Evolutionary conservation across 352 stramenopile species (phyloP), one percentile per base, ranked within the genome.

Genomic region (Pythium dissimile): DNA sequence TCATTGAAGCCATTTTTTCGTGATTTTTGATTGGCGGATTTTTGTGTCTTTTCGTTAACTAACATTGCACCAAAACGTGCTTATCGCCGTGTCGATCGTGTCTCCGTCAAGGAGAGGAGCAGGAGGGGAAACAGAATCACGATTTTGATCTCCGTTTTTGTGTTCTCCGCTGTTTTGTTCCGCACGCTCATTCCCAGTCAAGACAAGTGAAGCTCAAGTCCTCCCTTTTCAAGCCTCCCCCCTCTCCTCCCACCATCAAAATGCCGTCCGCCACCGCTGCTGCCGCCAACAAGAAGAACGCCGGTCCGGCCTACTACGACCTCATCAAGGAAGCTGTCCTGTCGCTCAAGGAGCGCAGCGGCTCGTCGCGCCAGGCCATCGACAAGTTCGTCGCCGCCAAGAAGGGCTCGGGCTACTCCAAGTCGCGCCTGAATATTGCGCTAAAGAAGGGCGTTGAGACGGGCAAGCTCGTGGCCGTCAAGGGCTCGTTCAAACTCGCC

Each of bases 401-500:
- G 75, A 93, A 94, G 69, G 84, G 81, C 41, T 67, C 70, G 18
- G 79, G 69, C 42, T 94, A 92, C 73, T 78, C 73, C 47, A 88
- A 88, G 58, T 85, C 84, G 38, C 80, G 83, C 20, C 67, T 96
- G 38, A 95, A 94, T 72, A 86, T 95, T 20, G 88, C 91, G 24
- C 72, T 98, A 13, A 97, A 97, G 81, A 83, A 82, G 45, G 90
- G 82, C 32, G 89, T 98, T 15, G 80, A 92, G 54, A 67, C 71
- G 10, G 92, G 91, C 59, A 93, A 93, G 67, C 80, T 98, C 4
- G 77, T 98, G 20, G 74, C 95, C 39, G 81, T 97, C 16, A 98
- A 98, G 78, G 83, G 80, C 48, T 97, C 89, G 35, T 98, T 97
- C 88, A 98, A 98, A 75, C 77, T 98, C 15, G 89, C 88, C 3